phyloP scores from a whole-genome alignment of 345 rosid genomes.

The Mallotus nudiflorus region DNA sequence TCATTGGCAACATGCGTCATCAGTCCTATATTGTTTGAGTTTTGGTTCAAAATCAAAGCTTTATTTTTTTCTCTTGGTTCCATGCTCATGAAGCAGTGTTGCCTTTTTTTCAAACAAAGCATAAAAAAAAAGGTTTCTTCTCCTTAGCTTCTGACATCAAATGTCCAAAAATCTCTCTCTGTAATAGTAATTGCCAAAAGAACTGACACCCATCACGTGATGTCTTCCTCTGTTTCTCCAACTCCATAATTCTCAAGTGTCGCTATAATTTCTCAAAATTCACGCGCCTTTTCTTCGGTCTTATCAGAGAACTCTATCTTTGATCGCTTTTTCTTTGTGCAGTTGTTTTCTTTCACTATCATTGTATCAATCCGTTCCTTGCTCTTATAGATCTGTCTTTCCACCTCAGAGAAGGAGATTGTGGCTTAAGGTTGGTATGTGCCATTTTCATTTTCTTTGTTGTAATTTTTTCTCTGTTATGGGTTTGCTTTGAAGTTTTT shows the following conservation, averaged over 20 bases:
- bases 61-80: too few relatives aligned
- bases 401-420: not conserved
- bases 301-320: not conserved
- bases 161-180: not conserved
- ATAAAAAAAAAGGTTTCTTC: too few relatives aligned
- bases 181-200: not conserved
- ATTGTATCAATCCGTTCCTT: not conserved
- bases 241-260: conserved; percentile 1
- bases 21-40: too few relatives aligned
- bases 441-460: not conserved
- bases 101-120: not conserved
- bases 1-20: not conserved
- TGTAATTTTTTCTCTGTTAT: not conserved
- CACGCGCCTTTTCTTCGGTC: not conserved
- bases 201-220: conserved; percentile 26
- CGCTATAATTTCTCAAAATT: conserved; percentile 10
- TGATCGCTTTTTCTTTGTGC: not conserved
- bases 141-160: not conserved
- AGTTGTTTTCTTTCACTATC: not conserved
- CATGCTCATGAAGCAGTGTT: conserved; percentile 1
- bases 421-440: conserved; percentile 1
- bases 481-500: not conserved
- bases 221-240: conserved; percentile 7
- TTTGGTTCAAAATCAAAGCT: not conserved
- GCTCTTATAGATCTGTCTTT: conserved; percentile 16